These are phyloP conservation scores for Apodospora peruviana DNA, from an alignment of 495 filamentous ascomycete species.

Conservation along the genomic window DNA sequence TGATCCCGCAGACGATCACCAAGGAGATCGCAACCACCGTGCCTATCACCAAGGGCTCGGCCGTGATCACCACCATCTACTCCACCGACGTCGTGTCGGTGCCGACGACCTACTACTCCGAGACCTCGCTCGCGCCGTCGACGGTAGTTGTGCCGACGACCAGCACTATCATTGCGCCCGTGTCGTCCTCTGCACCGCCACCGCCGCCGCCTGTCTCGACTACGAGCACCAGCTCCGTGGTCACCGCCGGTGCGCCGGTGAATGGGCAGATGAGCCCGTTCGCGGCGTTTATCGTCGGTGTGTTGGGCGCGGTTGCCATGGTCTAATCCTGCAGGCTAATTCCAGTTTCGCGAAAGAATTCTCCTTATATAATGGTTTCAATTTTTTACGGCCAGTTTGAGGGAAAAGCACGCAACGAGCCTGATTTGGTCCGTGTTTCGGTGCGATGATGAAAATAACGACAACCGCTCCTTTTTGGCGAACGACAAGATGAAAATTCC, in stretches of 20 bases:
- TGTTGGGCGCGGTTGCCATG: neutral
- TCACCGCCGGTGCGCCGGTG: conserved; percentile 1
- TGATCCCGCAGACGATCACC: conserved; percentile 32
- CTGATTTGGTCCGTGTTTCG: too few species aligned
- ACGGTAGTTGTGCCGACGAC: conserved; percentile 29
- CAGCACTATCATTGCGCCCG: neutral
- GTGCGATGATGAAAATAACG: too few species aligned
- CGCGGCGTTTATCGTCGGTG: neutral
- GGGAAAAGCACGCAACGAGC: too few species aligned
- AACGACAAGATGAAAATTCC: too few species aligned
- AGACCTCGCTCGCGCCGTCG: conserved; percentile 12
- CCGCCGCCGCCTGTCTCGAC: conserved; percentile 3
- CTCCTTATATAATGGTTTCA: too few species aligned
- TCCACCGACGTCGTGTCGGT: conserved; percentile 22
- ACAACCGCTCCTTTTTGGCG: too few species aligned
- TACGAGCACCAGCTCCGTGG: conserved; percentile 3
- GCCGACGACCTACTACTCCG: conserved; percentile 13
- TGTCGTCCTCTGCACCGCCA: conserved; percentile 6
- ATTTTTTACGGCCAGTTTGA: too few species aligned
- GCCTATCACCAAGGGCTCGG: conserved; percentile 22
- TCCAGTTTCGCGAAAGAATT: too few species aligned
- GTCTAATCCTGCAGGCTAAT: too few species aligned
- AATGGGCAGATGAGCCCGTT: neutral
- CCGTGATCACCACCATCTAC: conserved; percentile 26
- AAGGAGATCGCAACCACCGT: conserved; percentile 29